Base-by-base conservation (phyloP, 371 early-diverging fungal genomes). In the Sporodiniella umbellata region DNA sequence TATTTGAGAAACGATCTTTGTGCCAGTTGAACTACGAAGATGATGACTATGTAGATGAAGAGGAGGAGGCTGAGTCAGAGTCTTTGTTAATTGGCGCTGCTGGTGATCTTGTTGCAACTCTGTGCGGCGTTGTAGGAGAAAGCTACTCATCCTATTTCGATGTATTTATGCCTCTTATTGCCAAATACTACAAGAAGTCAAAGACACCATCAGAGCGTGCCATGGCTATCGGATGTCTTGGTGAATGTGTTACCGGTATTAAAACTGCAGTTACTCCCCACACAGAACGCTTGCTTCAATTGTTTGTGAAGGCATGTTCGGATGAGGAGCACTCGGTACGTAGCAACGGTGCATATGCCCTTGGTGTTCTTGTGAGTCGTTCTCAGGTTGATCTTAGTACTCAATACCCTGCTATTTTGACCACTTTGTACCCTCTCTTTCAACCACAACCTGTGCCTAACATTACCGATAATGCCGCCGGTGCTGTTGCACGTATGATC, bases 211-310 rank as follows among this genome's bases (percentile, higher is more conserved):
- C 84, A 30, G 94, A 95, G 55, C 85, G 96, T 22, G 86, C 90
- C 21, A 93, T 94, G 92, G 88, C 93, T 4, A 79, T 93, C 40
- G 96, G 94, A 4, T 87, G 87, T 35, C 64, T 95, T 23, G 92
- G 91, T 23, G 96, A 95, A 66, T 79, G 88, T 25, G 79, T 86
- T 19, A 77, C 75, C 44, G 92, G 90, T 42, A 72, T 94, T 60
- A 85, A 87, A 44, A 59, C 59, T 0, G 85, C 81, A 1, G 81
- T 92, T 14, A 86, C 93, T 23, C 86, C 86, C 25, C 92, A 86
- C 42, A 86, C 93, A 12, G 86, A 88, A 45, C 80, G 79, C 1
- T 53, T 85, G 17, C 66, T 81, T 28, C 67, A 74, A 21, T 30
- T 93, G 10, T 85, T 93, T 53, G 58, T 85, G 56, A 72, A 79